These are phyloP conservation scores for Cyberlindnera sargentensis DNA, from an alignment of 805 yeast species.

Conservation along the genomic window DNA sequence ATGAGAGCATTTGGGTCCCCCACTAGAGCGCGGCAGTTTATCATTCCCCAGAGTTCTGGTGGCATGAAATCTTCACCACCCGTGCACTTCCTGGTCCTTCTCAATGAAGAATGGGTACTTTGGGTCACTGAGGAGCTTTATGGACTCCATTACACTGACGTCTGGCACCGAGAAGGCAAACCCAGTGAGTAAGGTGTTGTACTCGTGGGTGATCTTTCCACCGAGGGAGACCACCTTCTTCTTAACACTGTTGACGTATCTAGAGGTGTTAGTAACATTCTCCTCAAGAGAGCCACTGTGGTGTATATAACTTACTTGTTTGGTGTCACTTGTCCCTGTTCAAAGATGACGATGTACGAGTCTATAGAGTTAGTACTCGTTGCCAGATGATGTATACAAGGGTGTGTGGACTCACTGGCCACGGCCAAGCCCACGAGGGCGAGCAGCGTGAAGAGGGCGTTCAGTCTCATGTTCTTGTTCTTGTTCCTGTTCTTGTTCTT, in stretches of 20 bases:
- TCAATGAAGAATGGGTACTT: constrained; percentile 39
- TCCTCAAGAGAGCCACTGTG: too few relatives aligned
- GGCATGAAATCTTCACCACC: constrained; percentile 14
- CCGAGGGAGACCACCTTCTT: constrained; percentile 31
- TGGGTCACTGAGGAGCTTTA: constrained; percentile 15
- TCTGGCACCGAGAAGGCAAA: constrained; percentile 37
- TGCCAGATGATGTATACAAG: neutral
- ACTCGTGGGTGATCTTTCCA: constrained; percentile 41
- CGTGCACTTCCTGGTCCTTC: constrained; percentile 32
- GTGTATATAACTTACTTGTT: constrained; percentile 12
- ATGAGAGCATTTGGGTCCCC: neutral
- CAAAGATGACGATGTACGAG: constrained; percentile 22
- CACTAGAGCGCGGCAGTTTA: too few relatives aligned
- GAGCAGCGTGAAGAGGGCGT: neutral
- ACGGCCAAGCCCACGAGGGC: neutral
- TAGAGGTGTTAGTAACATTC: neutral
- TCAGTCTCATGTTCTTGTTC: too few relatives aligned
- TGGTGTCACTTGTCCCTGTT: constrained; percentile 24
- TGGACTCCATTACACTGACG: constrained; percentile 18
- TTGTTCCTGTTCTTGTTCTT: too few relatives aligned
- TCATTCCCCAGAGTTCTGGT: too few relatives aligned
- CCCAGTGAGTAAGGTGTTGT: constrained; percentile 39
- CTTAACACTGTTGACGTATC: constrained; percentile 27
- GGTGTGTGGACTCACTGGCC: neutral
- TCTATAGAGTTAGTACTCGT: constrained; percentile 8